Evolutionary conservation across 1,284 basidiomycete genomes (phyloP).

Genomic region (Rhodotorula sp.): DNA sequence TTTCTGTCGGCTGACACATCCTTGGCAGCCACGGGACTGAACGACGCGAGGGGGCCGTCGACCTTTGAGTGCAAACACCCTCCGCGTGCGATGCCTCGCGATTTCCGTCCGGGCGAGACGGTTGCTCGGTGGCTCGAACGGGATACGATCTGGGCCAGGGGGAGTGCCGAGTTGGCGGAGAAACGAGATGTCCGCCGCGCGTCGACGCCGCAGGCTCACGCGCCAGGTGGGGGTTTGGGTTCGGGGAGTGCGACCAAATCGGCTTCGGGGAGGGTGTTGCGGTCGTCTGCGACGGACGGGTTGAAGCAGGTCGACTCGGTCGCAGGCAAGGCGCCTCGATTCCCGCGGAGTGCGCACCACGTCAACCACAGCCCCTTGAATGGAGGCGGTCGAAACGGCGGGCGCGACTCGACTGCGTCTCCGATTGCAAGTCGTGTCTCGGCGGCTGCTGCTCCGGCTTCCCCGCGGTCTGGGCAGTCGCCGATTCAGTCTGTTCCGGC

Average conservation of each 20-base stretch:
- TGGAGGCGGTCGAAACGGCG: not conserved
- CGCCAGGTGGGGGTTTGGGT: not conserved
- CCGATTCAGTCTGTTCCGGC: not conserved
- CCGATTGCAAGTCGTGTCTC: no score
- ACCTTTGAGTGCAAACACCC: slow-evolving; percentile 20
- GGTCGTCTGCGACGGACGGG: not conserved
- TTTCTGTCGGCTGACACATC: not conserved
- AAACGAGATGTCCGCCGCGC: no score
- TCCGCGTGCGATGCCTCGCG: slow-evolving; percentile 3
- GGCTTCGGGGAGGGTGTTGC: no score
- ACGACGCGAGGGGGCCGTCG: slow-evolving; percentile 18
- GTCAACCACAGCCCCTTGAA: not conserved
- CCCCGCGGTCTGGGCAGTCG: not conserved
- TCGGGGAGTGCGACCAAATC: not conserved
- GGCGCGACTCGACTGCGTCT: not conserved
- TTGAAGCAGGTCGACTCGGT: not conserved
- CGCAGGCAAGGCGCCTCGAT: not conserved
- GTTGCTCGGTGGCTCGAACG: not conserved
- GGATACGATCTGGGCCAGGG: no score
- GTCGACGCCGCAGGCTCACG: not conserved
- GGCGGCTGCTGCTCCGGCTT: not conserved
- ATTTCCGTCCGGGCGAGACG: not conserved
- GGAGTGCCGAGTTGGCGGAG: no score
- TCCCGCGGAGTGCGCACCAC: not conserved
- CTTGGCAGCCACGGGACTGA: not conserved